Percentiles rank a stretch among this genome's conserved stretches.
These are phyloP conservation scores for Staphylotrichum longicolle DNA, from an alignment of 495 filamentous ascomycete genomes.

Conservation along the genomic window DNA sequence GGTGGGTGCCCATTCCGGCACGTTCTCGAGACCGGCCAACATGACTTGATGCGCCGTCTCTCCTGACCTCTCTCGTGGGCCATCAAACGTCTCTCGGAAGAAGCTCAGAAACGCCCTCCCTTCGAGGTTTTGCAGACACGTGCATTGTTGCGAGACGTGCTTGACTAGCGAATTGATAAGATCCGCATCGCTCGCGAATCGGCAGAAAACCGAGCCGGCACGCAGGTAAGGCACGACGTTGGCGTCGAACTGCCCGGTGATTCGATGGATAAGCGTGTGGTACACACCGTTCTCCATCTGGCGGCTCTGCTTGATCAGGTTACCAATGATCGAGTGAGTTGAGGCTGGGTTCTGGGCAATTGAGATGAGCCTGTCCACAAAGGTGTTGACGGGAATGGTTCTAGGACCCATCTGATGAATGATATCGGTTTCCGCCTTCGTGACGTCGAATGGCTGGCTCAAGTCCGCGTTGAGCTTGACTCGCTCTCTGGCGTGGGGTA, in stretches of 20 bases:
- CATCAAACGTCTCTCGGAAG: constrained; percentile 37
- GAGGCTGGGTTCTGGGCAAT: constrained; percentile 48
- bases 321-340: constrained; percentile 45
- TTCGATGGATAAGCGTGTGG: constrained; percentile 34
- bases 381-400: constrained; percentile 38
- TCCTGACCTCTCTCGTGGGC: constrained; percentile 19
- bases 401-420: constrained; percentile 43
- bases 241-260: constrained; percentile 36
- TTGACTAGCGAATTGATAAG: constrained; percentile 36
- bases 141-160: constrained; percentile 40
- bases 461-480: constrained; percentile 25
- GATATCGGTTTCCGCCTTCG: constrained; percentile 40
- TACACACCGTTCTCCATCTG: constrained; percentile 38
- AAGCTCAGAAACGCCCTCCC: constrained; percentile 46
- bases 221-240: constrained; percentile 40
- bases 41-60: constrained; percentile 31
- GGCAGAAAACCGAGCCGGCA: constrained; percentile 38
- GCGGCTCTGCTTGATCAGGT: constrained; percentile 38
- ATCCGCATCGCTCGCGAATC: constrained; percentile 26
- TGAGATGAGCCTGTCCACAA: constrained; percentile 50
- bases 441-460: constrained; percentile 38
- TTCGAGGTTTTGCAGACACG: constrained; percentile 39
- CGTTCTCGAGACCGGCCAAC: constrained; percentile 43
- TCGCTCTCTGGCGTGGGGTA: constrained; percentile 20
- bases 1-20: constrained; percentile 65